Conservation (phyloP, 768 basidiomycete species). For the Postia placenta region DNA sequence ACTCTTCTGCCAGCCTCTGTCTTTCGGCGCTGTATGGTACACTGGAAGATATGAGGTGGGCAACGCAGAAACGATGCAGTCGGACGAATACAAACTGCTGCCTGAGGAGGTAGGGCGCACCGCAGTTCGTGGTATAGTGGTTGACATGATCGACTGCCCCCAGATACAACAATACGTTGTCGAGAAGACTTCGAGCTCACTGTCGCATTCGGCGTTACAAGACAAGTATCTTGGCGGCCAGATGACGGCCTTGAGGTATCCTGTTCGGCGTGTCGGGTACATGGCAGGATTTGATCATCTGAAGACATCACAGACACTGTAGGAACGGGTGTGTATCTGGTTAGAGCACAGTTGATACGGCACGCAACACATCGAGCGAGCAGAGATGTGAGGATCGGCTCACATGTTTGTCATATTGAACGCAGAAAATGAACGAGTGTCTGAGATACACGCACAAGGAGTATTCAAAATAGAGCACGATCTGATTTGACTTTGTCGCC, state of each 20-base stretch:
- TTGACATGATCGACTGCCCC: neutral
- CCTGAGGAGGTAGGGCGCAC: neutral
- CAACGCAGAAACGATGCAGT: neutral
- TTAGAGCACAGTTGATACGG: neutral
- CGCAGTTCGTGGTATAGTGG: neutral
- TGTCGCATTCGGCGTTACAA: neutral
- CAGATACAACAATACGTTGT: neutral
- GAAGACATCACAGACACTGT: neutral
- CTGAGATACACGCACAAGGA: neutral
- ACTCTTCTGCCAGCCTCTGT: no score
- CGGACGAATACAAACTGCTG: slow-evolving; percentile 1
- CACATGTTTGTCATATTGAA: neutral
- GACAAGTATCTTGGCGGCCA: neutral
- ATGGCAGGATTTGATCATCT: neutral
- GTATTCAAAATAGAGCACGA: neutral
- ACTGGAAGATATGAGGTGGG: neutral
- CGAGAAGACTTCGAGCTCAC: neutral
- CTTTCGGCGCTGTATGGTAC: slow-evolving; percentile 2
- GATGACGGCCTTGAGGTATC: slow-evolving; percentile 1
- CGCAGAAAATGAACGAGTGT: neutral
- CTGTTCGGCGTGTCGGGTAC: neutral
- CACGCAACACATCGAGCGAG: neutral
- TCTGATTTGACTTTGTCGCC: neutral
- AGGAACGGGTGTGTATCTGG: neutral
- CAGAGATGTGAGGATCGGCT: neutral